Percentiles rank a stretch among this genome's conserved stretches.
Conservation (phyloP, 1,139 yeast species). For the Meyerozyma athensensis region DNA sequence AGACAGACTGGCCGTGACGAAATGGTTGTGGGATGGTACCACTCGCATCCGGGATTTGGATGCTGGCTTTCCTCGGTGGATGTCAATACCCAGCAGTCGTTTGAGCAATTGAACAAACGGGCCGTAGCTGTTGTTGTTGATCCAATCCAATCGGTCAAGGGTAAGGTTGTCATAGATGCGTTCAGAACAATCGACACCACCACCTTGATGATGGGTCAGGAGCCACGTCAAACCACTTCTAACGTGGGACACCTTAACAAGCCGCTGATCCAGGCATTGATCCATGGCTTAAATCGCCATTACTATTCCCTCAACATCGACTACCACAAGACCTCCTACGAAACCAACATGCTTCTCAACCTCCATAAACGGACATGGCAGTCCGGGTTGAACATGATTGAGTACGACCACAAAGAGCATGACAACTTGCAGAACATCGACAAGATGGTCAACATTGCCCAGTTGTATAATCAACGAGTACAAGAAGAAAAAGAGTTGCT, state of each 20-base stretch:
- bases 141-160: slow-evolving; percentile 97
- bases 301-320: slow-evolving; percentile 94
- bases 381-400: slow-evolving; percentile 75
- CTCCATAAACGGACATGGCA: slow-evolving; percentile 97
- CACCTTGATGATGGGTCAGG: slow-evolving; percentile 91
- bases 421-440: slow-evolving; percentile 69
- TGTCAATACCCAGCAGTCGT: slow-evolving; percentile 95
- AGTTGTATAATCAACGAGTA: slow-evolving; percentile 83
- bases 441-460: slow-evolving; percentile 85
- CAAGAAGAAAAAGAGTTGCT: slow-evolving; percentile 87
- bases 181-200: slow-evolving; percentile 90
- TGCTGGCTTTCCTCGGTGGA: slow-evolving; percentile 98
- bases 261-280: slow-evolving; percentile 96
- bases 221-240: slow-evolving; percentile 96
- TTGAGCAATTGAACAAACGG: slow-evolving; percentile 89
- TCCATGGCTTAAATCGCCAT: slow-evolving; percentile 95
- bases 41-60: slow-evolving; percentile 99
- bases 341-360: slow-evolving; percentile 90
- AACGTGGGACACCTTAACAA: slow-evolving; percentile 93
- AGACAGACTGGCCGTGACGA: slow-evolving; percentile 98
- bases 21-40: slow-evolving; percentile 99
- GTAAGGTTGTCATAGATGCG: slow-evolving; percentile 98
- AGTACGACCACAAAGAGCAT: slow-evolving; percentile 75
- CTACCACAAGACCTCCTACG: slow-evolving; percentile 87
- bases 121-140: slow-evolving; percentile 98